A percentile compares a stretch with the other conserved stretches of the same genome.
Conservation (phyloP, 208 protist species). For the Acanthamoeba lenticulata region DNA sequence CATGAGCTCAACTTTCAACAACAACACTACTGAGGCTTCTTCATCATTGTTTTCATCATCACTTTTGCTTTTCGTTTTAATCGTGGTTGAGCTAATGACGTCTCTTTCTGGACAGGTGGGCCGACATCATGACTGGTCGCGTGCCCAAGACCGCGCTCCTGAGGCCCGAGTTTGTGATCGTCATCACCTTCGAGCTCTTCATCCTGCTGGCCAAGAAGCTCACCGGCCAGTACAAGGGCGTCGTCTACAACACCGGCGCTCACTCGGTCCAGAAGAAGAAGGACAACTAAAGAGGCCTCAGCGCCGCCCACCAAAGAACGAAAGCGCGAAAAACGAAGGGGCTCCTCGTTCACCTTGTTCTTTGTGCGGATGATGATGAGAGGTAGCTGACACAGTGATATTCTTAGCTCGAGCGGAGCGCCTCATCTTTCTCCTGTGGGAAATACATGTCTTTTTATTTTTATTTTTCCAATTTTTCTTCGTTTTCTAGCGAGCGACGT, state of each 20-base stretch:
- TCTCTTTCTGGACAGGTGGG: conserved; percentile 65
- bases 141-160: conserved; percentile 82
- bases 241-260: conserved; percentile 48
- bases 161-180: conserved; percentile 81
- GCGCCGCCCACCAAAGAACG: too few species aligned
- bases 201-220: conserved; percentile 68
- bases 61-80: background rate
- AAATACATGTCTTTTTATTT: too few species aligned
- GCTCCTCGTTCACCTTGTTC: too few species aligned
- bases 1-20: background rate
- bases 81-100: too few species aligned
- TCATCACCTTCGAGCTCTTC: conserved; percentile 82
- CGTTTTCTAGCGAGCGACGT: background rate
- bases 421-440: too few species aligned
- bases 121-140: conserved; percentile 83
- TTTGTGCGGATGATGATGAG: too few species aligned
- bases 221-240: conserved; percentile 37
- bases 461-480: background rate
- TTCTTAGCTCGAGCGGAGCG: too few species aligned
- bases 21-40: conserved; percentile 33
- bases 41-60: background rate
- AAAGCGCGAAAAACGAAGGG: too few species aligned
- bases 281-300: too few species aligned
- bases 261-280: conserved; percentile 32
- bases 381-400: too few species aligned